Percentiles rank a stretch among this genome's conserved stretches.
Conservation (phyloP, 2,329 filamentous ascomycete species). For the Fusarium buharicum region DNA sequence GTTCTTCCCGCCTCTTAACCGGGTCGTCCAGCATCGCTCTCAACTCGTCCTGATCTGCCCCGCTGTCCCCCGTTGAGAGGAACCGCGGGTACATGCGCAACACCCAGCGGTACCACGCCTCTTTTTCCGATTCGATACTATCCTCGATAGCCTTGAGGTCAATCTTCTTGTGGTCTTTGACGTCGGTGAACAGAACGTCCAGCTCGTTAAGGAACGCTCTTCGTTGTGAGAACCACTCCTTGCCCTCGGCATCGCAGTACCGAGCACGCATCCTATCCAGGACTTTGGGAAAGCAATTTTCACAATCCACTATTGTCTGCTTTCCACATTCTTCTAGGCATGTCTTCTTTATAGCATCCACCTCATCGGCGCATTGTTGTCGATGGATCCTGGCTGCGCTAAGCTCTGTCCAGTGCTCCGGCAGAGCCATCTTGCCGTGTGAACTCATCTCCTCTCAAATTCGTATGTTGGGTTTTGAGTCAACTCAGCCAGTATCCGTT, state of each 20-base stretch:
- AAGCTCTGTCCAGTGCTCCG: conserved; percentile 55
- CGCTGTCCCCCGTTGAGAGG: conserved; percentile 48
- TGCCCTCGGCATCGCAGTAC: conserved; percentile 50
- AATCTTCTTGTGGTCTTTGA: conserved; percentile 55
- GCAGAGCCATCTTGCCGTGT: conserved; percentile 45
- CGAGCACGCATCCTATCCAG: conserved; percentile 57
- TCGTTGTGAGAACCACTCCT: conserved; percentile 64
- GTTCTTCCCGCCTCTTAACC: conserved; percentile 51
- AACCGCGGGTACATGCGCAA: conserved; percentile 54
- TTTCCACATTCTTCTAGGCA: conserved; percentile 58
- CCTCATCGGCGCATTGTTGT: conserved; percentile 53
- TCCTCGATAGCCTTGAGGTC: conserved; percentile 60
- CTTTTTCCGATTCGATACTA: conserved; percentile 62
- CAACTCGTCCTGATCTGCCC: conserved; percentile 48
- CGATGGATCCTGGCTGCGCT: conserved; percentile 48
- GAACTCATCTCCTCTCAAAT: conserved; percentile 37
- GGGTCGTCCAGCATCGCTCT: conserved; percentile 52
- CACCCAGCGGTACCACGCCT: conserved; percentile 63
- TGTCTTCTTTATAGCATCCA: conserved; percentile 55
- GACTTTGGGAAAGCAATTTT: conserved; percentile 59
- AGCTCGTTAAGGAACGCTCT: conserved; percentile 62
- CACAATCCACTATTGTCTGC: conserved; percentile 57
- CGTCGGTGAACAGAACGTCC: conserved; percentile 60
- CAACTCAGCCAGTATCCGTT: background rate
- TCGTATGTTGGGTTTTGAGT: background rate